Conservation (phyloP, 192 early-diverging fungal genomes). For the Chytriomyces sp. region DNA sequence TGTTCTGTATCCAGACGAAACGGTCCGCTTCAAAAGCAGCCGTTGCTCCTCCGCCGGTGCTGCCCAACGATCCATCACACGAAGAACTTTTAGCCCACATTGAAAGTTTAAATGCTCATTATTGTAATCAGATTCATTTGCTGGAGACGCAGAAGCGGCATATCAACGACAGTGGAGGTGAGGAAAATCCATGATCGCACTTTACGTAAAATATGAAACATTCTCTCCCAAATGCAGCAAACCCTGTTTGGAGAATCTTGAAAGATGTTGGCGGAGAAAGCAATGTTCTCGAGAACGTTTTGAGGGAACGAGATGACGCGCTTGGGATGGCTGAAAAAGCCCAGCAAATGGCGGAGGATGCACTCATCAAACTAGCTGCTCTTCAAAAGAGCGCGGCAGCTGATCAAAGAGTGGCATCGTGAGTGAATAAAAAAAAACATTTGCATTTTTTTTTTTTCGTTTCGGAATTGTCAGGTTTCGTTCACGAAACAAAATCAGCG, state of each 20-base stretch:
- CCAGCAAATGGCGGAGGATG: conserved; percentile 1
- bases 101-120: conserved; percentile 7
- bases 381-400: not conserved
- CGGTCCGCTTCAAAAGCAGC: too few relatives aligned
- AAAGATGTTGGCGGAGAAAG: too few relatives aligned
- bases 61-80: too few relatives aligned
- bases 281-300: not conserved
- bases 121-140: not conserved
- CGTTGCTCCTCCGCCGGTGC: too few relatives aligned
- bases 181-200: too few relatives aligned
- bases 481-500: too few relatives aligned
- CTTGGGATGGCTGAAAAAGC: conserved; percentile 1
- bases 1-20: too few relatives aligned
- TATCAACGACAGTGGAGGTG: not conserved
- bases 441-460: not conserved
- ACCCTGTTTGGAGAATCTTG: too few relatives aligned
- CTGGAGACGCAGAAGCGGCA: not conserved
- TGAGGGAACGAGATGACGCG: conserved; percentile 30
- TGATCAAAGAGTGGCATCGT: not conserved
- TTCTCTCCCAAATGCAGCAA: too few relatives aligned
- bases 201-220: too few relatives aligned
- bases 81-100: conserved; percentile 18
- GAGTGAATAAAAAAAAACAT: not conserved
- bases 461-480: not conserved
- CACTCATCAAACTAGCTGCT: not conserved